These are phyloP conservation scores for Withania somnifera DNA, from an alignment of 305 asterid species.

Conservation along the genomic window DNA sequence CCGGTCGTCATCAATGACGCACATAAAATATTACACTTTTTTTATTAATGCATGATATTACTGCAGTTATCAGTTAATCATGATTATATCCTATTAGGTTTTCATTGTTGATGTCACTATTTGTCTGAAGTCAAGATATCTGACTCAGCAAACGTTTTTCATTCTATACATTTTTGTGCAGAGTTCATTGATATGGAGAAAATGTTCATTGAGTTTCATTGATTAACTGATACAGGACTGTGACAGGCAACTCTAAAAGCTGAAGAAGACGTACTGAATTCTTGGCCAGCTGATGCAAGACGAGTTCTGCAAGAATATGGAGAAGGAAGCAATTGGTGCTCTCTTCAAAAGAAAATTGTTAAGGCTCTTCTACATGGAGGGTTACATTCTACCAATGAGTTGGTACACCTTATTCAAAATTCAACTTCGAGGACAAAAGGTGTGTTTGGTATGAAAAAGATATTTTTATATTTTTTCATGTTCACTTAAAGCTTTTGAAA, in stretches of 20 bases:
- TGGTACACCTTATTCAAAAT: conserved; percentile 66
- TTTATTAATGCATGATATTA: background rate
- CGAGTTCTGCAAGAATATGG: conserved; percentile 81
- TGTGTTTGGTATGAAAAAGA: too few relatives aligned
- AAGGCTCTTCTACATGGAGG: conserved; percentile 79
- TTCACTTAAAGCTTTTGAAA: too few relatives aligned
- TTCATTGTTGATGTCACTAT: background rate
- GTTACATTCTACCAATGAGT: conserved; percentile 64
- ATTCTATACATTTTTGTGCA: background rate
- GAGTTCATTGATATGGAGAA: background rate
- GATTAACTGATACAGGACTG: conserved; percentile 52
- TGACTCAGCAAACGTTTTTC: background rate
- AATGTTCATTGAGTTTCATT: conserved; percentile 16
- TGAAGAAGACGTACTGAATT: conserved; percentile 71
- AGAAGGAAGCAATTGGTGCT: conserved; percentile 88
- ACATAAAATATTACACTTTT: background rate
- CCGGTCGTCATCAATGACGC: background rate
- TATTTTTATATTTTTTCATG: too few relatives aligned
- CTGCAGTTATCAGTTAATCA: background rate
- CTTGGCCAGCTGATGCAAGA: conserved; percentile 92
- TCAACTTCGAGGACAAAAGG: conserved; percentile 54
- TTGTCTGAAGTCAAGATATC: background rate
- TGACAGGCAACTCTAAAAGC: conserved; percentile 89
- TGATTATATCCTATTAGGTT: background rate
- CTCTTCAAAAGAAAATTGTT: conserved; percentile 65